Evolutionary conservation across 2,329 filamentous ascomycete genomes (phyloP), one percentile per base, ranked within the genome.

Genomic region (Exophiala alcalophila): DNA sequence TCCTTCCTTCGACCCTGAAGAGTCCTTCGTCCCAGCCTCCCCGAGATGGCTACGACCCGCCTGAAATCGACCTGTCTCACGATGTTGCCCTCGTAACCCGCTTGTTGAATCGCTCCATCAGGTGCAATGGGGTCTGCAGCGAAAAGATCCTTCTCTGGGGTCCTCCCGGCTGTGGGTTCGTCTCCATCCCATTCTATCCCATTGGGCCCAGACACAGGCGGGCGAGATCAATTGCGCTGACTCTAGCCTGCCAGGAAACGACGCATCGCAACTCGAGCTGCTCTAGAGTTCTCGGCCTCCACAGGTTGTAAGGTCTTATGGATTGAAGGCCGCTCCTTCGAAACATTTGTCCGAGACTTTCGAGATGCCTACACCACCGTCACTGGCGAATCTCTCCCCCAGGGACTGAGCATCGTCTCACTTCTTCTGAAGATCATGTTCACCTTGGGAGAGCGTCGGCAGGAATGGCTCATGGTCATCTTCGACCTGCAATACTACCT

Each of bases 81-180:
- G 38, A 40, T 26, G 24, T 44, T 19, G 45, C 34, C 16, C 11
- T 44, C 23, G 40, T 48, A 12, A 40, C 21, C 10, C 39, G 21
- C 18, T 8, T 32, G 4, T 29, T 48, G n/a, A 16, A 42, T n/a
- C 34, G 19, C 14, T 27, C 34, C 14, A 12, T 28, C 27, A 21
- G 30, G 11, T 40, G 29, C 15, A 26, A 48, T 44, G 45, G 45
- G 9, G 40, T 37, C 7, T 29, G 20, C 24, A 23, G 14, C 29
- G 18, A 44, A 39, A 38, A 35, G 9, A 36, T 48, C 34, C 18
- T 48, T 16, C 21, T 48, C 34, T 44, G 40, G 28, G 45, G 45
- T 19, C 23, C 18, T 10, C 25, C 37, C 12, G 45, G 45, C n/a
- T 36, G 23, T 20, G 45, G 45, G 28, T 12, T 27, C 4, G 33